Conservation (phyloP, 2,329 filamentous ascomycete species). For the Fusarium brevicatenulatum region DNA sequence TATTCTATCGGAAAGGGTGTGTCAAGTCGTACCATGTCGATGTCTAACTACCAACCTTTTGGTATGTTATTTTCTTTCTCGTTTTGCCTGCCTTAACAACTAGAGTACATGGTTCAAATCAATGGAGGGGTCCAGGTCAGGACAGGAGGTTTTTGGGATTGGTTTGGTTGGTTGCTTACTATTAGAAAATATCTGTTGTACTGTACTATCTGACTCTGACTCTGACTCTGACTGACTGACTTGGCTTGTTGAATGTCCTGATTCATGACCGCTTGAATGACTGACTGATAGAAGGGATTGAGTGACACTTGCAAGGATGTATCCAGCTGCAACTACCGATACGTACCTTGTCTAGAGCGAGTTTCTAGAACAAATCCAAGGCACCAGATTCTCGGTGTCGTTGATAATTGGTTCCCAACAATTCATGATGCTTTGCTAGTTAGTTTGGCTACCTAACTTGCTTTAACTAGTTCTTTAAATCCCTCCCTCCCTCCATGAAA, state of each 20-base stretch:
- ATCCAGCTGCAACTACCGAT: slow-evolving; percentile 18
- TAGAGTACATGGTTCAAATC: slow-evolving; percentile 39
- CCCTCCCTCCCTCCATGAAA: slow-evolving; percentile 1
- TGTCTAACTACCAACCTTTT: neutral
- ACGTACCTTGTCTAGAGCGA: slow-evolving; percentile 16
- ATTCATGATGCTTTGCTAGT: slow-evolving; percentile 16
- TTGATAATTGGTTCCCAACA: slow-evolving; percentile 26
- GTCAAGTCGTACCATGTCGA: slow-evolving; percentile 7
- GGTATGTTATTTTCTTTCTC: slow-evolving; percentile 14
- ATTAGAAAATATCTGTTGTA: slow-evolving; percentile 8
- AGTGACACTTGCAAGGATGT: slow-evolving; percentile 16
- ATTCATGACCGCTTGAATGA: slow-evolving; percentile 32
- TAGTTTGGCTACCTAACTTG: neutral
- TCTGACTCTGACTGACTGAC: slow-evolving; percentile 18
- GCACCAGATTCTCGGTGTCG: slow-evolving; percentile 11
- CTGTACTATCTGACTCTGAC: slow-evolving; percentile 19
- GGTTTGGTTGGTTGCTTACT: neutral
- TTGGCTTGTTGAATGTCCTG: slow-evolving; percentile 10
- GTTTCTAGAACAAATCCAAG: slow-evolving; percentile 26
- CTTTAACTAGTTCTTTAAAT: neutral
- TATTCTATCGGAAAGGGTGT: slow-evolving; percentile 9
- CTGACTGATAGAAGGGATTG: slow-evolving; percentile 3
- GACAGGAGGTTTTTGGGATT: slow-evolving; percentile 1
- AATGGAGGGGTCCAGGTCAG: slow-evolving; percentile 2
- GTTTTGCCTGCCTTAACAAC: slow-evolving; percentile 26